Percentiles rank a stretch among this genome's conserved stretches.
phyloP scores from a whole-genome alignment of 169 alveolate species.

The Amoebophrya sp. region DNA sequence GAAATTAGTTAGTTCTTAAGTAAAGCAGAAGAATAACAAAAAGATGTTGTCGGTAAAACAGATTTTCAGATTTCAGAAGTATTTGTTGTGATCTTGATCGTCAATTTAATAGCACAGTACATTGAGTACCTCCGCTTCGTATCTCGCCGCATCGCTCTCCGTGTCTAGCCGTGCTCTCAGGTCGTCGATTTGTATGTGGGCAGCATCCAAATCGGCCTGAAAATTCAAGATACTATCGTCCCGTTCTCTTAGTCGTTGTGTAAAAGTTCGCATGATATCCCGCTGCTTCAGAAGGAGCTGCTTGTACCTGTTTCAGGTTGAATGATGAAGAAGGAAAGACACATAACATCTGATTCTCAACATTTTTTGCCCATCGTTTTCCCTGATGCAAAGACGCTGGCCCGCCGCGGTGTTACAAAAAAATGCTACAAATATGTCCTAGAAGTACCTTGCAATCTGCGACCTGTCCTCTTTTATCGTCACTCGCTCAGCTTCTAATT shows the following conservation, averaged over 20 bases:
- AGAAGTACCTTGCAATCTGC: background rate
- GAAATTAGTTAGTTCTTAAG: background rate
- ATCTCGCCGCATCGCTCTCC: background rate
- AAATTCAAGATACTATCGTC: background rate
- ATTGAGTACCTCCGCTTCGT: background rate
- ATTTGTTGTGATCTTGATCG: too few species aligned
- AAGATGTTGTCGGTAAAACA: background rate
- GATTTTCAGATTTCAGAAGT: too few species aligned
- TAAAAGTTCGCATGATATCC: background rate
- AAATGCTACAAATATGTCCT: background rate
- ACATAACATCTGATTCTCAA: background rate
- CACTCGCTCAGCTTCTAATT: background rate
- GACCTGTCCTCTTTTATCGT: background rate
- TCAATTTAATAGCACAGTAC: too few species aligned
- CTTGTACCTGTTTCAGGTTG: background rate
- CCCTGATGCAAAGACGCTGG: background rate
- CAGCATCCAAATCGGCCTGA: too few species aligned
- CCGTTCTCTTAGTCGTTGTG: background rate
- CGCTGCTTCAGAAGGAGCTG: conserved; percentile 7
- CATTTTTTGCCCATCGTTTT: background rate
- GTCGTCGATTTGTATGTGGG: background rate
- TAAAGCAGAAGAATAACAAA: background rate
- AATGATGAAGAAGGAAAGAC: background rate
- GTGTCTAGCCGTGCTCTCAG: background rate
- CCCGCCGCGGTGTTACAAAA: background rate